Evolutionary conservation across 2,329 filamentous ascomycete species (phyloP).

Genomic region (Scedosporium apiospermum): DNA sequence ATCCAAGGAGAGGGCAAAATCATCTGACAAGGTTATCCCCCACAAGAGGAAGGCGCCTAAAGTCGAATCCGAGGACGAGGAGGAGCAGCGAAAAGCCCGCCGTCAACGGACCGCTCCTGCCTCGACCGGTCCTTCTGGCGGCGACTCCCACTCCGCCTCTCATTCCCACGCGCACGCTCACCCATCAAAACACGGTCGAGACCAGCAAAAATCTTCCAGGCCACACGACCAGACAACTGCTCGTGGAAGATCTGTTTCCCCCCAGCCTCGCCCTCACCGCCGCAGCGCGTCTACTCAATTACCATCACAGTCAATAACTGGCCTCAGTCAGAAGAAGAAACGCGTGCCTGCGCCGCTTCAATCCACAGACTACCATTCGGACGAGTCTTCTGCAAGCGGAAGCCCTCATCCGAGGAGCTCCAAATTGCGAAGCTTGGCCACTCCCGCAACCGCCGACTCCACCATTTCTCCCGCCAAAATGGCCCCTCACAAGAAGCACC

Average conservation of each 20-base stretch:
- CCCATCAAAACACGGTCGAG: conserved; percentile 4
- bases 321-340: conserved; percentile 50
- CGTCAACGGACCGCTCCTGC: conserved; percentile 30
- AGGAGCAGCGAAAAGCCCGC: conserved; percentile 42
- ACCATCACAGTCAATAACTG: conserved; percentile 43
- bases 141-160: not conserved
- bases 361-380: conserved; percentile 56
- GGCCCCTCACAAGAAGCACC: conserved; percentile 69
- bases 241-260: conserved; percentile 45
- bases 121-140: conserved; percentile 10
- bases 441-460: conserved; percentile 47
- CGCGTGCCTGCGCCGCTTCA: conserved; percentile 51
- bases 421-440: conserved; percentile 45
- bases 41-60: conserved; percentile 45
- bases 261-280: conserved; percentile 47
- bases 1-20: conserved; percentile 37
- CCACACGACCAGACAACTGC: not conserved
- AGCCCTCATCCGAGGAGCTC: conserved; percentile 50
- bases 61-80: conserved; percentile 49
- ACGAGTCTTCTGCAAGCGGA: conserved; percentile 53
- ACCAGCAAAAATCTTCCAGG: conserved; percentile 1
- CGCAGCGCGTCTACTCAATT: conserved; percentile 57
- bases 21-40: conserved; percentile 33
- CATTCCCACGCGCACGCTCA: conserved; percentile 2
- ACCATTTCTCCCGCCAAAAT: conserved; percentile 60